These are phyloP conservation scores for Wolfiporia cocos DNA, from an alignment of 1,284 basidiomycete species.

Conservation along the genomic window DNA sequence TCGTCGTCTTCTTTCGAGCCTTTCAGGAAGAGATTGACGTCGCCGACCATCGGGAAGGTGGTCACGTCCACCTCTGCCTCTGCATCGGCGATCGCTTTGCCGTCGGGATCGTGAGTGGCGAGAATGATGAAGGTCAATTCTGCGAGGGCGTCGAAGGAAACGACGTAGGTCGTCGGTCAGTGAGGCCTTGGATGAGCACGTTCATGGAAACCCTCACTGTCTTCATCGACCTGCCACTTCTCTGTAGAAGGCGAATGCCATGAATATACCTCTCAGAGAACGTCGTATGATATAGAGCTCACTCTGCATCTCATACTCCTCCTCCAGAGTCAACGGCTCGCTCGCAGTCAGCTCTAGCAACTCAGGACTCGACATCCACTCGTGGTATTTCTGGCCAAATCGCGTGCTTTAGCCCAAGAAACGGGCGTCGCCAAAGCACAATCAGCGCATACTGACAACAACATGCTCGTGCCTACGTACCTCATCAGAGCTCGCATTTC, in stretches of 20 bases:
- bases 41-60: conserved; percentile 78
- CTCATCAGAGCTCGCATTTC: too few relatives aligned
- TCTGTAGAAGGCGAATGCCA: too few relatives aligned
- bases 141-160: too few relatives aligned
- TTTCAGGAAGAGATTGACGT: conserved; percentile 88
- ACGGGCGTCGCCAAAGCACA: too few relatives aligned
- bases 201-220: conserved; percentile 62
- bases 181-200: conserved; percentile 3
- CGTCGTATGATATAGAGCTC: too few relatives aligned
- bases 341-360: conserved; percentile 82
- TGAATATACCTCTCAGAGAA: not conserved
- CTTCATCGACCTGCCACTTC: conserved; percentile 77
- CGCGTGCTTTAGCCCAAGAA: conserved; percentile 1
- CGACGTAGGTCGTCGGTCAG: too few relatives aligned
- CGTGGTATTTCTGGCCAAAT: conserved; percentile 70
- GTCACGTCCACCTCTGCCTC: conserved; percentile 29
- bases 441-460: conserved; percentile 41
- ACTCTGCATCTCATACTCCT: conserved; percentile 95
- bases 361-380: conserved; percentile 84
- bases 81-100: conserved; percentile 24
- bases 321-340: conserved; percentile 75
- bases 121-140: conserved; percentile 92
- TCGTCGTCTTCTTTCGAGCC: conserved; percentile 37
- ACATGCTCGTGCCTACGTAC: conserved; percentile 48
- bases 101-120: too few relatives aligned